A percentile compares a stretch with the other conserved stretches of the same genome.
These are phyloP conservation scores for Sphenostylis stenocarpa DNA, from an alignment of 306 rosid genomes.

Conservation along the genomic window DNA sequence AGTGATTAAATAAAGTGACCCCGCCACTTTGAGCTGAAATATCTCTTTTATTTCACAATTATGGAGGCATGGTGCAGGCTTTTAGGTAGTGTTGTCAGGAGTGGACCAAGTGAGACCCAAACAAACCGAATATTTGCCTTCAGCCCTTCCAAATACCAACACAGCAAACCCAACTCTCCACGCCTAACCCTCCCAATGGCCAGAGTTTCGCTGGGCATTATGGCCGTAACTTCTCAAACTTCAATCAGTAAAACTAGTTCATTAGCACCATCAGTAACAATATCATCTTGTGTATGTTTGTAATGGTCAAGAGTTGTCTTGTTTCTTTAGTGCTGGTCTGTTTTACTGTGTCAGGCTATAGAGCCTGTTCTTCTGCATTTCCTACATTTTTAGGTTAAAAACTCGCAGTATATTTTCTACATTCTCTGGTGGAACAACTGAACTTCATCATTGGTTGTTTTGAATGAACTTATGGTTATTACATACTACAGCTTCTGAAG, in stretches of 20 bases:
- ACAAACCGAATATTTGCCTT: too few relatives aligned
- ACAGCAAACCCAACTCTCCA: slow-evolving; percentile 27
- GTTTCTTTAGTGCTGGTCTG: background rate
- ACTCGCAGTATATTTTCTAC: background rate
- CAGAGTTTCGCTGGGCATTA: slow-evolving; percentile 40
- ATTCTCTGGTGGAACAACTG: background rate
- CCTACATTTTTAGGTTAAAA: background rate
- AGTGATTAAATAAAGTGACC: too few relatives aligned
- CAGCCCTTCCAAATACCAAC: too few relatives aligned
- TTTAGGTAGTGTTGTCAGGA: too few relatives aligned
- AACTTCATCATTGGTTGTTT: background rate
- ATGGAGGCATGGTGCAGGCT: too few relatives aligned
- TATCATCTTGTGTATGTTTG: slow-evolving; percentile 38
- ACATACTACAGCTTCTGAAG: background rate
- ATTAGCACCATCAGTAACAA: background rate
- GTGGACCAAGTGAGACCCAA: too few relatives aligned
- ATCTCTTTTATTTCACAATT: too few relatives aligned
- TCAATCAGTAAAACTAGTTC: slow-evolving; percentile 27
- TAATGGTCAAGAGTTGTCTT: background rate
- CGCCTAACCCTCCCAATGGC: background rate
- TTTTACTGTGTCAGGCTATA: background rate
- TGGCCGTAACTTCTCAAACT: slow-evolving; percentile 36
- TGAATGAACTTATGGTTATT: background rate
- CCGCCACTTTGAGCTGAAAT: too few relatives aligned
- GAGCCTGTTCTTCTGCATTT: background rate